Evolutionary conservation across 1,284 basidiomycete genomes (phyloP).

Genomic region (Cryptococcus sp.): DNA sequence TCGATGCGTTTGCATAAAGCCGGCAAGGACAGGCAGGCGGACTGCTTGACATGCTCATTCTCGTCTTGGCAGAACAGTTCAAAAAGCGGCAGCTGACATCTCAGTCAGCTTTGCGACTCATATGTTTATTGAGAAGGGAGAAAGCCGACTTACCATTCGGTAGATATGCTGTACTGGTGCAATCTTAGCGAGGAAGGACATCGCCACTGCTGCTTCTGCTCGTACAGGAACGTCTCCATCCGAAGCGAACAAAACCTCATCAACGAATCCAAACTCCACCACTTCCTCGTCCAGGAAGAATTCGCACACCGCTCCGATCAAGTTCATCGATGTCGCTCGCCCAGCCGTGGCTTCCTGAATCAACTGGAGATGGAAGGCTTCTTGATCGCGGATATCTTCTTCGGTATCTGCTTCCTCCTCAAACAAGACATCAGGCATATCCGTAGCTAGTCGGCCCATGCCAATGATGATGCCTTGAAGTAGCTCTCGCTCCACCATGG

Average conservation of each 20-base stretch:
- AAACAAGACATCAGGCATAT: slow-evolving; percentile 45
- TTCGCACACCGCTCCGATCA: slow-evolving; percentile 67
- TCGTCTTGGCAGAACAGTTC: slow-evolving; percentile 69
- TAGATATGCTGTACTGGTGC: slow-evolving; percentile 70
- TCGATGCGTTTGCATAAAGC: slow-evolving; percentile 69
- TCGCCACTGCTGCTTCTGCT: slow-evolving; percentile 83
- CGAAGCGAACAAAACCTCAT: slow-evolving; percentile 77
- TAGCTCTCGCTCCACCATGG: slow-evolving; percentile 74
- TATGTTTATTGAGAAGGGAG: background rate
- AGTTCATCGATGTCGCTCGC: slow-evolving; percentile 85
- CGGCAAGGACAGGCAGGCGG: slow-evolving; percentile 82
- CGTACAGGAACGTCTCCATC: slow-evolving; percentile 80
- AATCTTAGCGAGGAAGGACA: slow-evolving; percentile 84
- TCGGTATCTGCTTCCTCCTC: slow-evolving; percentile 24
- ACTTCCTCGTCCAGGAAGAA: slow-evolving; percentile 64
- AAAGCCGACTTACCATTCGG: slow-evolving; percentile 61
- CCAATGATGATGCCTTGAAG: slow-evolving; percentile 82
- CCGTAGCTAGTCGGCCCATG: slow-evolving; percentile 72
- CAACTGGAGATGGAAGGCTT: slow-evolving; percentile 46
- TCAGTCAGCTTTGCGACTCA: background rate
- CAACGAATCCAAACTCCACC: slow-evolving; percentile 67
- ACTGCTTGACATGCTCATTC: slow-evolving; percentile 83
- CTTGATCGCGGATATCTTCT: slow-evolving; percentile 16
- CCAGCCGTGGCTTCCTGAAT: slow-evolving; percentile 77
- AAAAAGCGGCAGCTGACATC: slow-evolving; percentile 71